These are phyloP conservation scores for Bryoerythrophyllum caledonicum DNA, from an alignment of 225 moss, liverwort and hornwort genomes.

Conservation along the genomic window DNA sequence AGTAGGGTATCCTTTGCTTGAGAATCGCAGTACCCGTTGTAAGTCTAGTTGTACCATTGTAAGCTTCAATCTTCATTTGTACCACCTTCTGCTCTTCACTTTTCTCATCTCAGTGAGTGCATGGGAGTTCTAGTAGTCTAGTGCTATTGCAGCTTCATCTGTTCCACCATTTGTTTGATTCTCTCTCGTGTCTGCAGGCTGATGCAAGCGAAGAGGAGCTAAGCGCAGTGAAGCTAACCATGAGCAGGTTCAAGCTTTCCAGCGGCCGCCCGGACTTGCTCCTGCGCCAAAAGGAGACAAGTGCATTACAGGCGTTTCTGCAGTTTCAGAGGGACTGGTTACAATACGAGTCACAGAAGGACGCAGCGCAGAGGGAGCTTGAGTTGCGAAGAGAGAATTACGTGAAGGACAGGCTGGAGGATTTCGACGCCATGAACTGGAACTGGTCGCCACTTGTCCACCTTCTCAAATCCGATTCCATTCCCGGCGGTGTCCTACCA, in stretches of 20 bases:
- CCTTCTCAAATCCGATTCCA: conserved; percentile 39
- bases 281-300: conserved; percentile 39
- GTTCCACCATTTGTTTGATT: too few relatives aligned
- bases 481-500: conserved; percentile 47
- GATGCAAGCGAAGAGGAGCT: conserved; percentile 47
- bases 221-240: conserved; percentile 47
- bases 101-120: too few relatives aligned
- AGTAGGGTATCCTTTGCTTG: too few relatives aligned
- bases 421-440: conserved; percentile 52
- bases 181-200: conserved; percentile 23
- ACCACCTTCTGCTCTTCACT: too few relatives aligned
- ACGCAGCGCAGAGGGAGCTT: conserved; percentile 45
- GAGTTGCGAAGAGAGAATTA: conserved; percentile 41
- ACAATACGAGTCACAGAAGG: conserved; percentile 42
- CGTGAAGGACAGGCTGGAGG: conserved; percentile 43
- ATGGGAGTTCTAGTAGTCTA: too few relatives aligned
- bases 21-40: too few relatives aligned
- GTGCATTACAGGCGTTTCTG: conserved; percentile 41
- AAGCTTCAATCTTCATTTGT: too few relatives aligned
- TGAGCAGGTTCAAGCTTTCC: conserved; percentile 51
- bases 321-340: conserved; percentile 35
- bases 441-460: conserved; percentile 61
- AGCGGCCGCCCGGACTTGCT: conserved; percentile 42
- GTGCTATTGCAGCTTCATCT: too few relatives aligned
- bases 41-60: too few relatives aligned